Conservation (phyloP, 2,329 filamentous ascomycete species). For the Nigrospora oryzae region DNA sequence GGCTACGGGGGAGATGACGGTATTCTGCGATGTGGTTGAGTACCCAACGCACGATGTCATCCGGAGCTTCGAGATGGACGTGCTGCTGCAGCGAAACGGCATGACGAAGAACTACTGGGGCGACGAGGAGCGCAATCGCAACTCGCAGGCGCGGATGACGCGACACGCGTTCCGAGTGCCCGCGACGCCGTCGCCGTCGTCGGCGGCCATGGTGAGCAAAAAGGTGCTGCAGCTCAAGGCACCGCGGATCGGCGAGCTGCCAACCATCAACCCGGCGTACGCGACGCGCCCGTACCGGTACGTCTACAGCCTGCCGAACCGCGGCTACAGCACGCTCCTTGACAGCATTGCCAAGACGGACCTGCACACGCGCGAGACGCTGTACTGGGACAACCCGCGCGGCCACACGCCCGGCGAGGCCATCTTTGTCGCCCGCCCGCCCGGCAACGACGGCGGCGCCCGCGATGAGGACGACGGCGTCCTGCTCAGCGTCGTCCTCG, state of each 20-base stretch:
- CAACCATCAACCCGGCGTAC: conserved; percentile 54
- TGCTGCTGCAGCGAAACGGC: conserved; percentile 46
- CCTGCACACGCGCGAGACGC: conserved; percentile 36
- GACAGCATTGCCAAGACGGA: conserved; percentile 62
- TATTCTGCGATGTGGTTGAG: conserved; percentile 57
- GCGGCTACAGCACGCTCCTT: conserved; percentile 49
- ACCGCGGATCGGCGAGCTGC: conserved; percentile 53
- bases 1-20: conserved; percentile 28
- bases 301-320: conserved; percentile 48
- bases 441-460: conserved; percentile 18
- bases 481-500: conserved; percentile 43
- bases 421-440: conserved; percentile 53
- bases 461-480: conserved; percentile 55
- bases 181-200: not conserved
- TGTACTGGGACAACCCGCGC: conserved; percentile 47
- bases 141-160: conserved; percentile 27
- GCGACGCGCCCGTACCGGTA: conserved; percentile 47
- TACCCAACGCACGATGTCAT: conserved; percentile 60
- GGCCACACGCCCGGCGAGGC: conserved; percentile 63
- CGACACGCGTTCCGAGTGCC: conserved; percentile 35
- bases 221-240: conserved; percentile 37
- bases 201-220: conserved; percentile 5
- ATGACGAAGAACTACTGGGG: conserved; percentile 33
- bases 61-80: conserved; percentile 60
- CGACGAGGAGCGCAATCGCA: conserved; percentile 28